Base-by-base conservation (phyloP, 495 filamentous ascomycete genomes). In the Penicillium canariense region DNA sequence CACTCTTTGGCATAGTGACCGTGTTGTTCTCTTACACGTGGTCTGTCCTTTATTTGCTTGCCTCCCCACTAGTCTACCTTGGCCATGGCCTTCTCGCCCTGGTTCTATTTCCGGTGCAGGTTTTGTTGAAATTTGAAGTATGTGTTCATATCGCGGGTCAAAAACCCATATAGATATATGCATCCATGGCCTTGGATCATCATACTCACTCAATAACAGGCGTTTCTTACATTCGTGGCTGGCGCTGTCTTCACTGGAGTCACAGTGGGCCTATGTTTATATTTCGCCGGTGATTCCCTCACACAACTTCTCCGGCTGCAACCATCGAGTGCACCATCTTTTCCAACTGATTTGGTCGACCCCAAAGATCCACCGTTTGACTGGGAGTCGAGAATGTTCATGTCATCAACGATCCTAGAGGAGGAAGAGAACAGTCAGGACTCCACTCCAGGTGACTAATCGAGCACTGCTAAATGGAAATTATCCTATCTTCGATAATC, bases 61-160 rank as follows among this genome's bases (percentile, higher is more conserved):
- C 72, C 25, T 59, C 72, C 17, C 79, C 84, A 31, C 67, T 82
- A 54, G 46, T 84, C 40, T 69, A 75, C 52, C 54, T 81, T 17
- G 68, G 66, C 23, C 64, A 60, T 34, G 67, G 63, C 30, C 46
- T 73, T 23, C 54, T 80, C 34, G 63, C 67, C 48, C 35, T 67
- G n/a, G 53, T 59, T 44, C 57, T 73, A 38, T 60, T 75, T 17
- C 76, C 77, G 9, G 50, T 78, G 23, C 73, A 56, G 34, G 52
- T 86, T 23, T 61, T 88, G 1, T 69, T 70, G 20, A 84, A 76
- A 65, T 77, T 89, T 48, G 85, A 90, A 83, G 87, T 89, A 78
- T 2, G 35, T 14, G 2, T 54, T 23, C 8, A 52, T 18, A 10
- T 47, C 25, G 0, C 14, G 5, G 18, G 50, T 23, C 49, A 32